Conservation (phyloP, 345 rosid genomes). For the Murraya paniculata region DNA sequence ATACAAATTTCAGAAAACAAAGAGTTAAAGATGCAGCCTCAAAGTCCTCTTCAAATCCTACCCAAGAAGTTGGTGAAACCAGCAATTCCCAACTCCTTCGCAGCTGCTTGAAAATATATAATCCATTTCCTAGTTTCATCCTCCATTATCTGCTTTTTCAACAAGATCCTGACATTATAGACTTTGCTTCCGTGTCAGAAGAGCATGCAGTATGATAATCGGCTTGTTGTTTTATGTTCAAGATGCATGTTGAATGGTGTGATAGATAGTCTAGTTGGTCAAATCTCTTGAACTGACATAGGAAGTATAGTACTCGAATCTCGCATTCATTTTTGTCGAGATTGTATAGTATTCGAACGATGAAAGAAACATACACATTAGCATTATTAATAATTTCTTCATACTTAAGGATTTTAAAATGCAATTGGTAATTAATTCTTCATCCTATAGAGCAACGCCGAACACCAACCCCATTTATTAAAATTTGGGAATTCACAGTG, state of each 20-base stretch:
- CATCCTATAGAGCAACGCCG: too few relatives aligned
- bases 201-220: not conserved
- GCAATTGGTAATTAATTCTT: too few relatives aligned
- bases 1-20: not conserved
- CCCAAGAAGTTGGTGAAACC: conserved; percentile 17
- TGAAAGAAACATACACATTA: too few relatives aligned
- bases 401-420: too few relatives aligned
- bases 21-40: not conserved
- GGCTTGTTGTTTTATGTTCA: not conserved
- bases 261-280: not conserved
- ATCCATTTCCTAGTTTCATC: not conserved
- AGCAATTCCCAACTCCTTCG: conserved; percentile 4
- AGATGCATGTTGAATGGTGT: not conserved
- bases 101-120: not conserved
- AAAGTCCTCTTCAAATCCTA: conserved; percentile 4
- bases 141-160: not conserved
- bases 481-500: too few relatives aligned
- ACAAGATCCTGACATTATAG: not conserved
- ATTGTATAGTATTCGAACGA: too few relatives aligned
- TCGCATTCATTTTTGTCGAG: too few relatives aligned
- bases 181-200: not conserved
- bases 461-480: too few relatives aligned
- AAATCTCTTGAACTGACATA: too few relatives aligned
- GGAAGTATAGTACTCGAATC: too few relatives aligned
- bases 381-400: too few relatives aligned